These are phyloP conservation scores for Aspergillus fijiensis DNA, from an alignment of 2,329 filamentous ascomycete genomes.

Conservation along the genomic window DNA sequence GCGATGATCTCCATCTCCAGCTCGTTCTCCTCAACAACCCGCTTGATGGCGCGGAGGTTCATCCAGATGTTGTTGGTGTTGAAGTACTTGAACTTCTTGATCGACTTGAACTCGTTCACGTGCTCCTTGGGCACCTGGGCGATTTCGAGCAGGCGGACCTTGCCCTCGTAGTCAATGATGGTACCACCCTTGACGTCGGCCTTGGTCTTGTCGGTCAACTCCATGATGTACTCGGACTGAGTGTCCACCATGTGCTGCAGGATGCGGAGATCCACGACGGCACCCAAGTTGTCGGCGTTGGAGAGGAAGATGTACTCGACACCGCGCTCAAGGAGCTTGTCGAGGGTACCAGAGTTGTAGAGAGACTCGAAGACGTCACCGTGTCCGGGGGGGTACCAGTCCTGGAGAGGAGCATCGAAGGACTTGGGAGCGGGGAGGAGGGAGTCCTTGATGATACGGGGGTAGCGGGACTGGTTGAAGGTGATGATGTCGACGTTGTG, in stretches of 20 bases:
- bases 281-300: conserved; percentile 98
- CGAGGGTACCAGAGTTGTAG: conserved; percentile 97
- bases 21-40: conserved; percentile 97
- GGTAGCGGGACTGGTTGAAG: conserved; percentile 99
- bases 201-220: conserved; percentile 99
- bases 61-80: conserved; percentile 99
- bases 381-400: conserved; percentile 99
- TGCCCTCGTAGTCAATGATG: conserved; percentile 99
- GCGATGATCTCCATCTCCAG: conserved; percentile 99
- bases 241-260: conserved; percentile 99
- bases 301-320: conserved; percentile 98
- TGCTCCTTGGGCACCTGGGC: conserved; percentile 99
- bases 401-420: conserved; percentile 80
- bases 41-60: conserved; percentile 96
- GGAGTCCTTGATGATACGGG: conserved; percentile 96
- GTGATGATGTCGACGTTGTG: conserved; percentile 99
- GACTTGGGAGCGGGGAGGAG: conserved; percentile 92
- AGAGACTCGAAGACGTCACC: conserved; percentile 99
- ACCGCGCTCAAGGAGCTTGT: conserved; percentile 90
- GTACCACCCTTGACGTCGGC: conserved; percentile 99
- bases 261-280: conserved; percentile 95
- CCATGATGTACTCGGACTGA: conserved; percentile 98
- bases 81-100: conserved; percentile 99
- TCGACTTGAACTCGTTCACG: conserved; percentile 99
- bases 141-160: conserved; percentile 94